Evolutionary conservation across 2,329 filamentous ascomycete genomes (phyloP), one percentile per base, ranked within the genome.

Genomic region (Colletotrichum sansevieriae): DNA sequence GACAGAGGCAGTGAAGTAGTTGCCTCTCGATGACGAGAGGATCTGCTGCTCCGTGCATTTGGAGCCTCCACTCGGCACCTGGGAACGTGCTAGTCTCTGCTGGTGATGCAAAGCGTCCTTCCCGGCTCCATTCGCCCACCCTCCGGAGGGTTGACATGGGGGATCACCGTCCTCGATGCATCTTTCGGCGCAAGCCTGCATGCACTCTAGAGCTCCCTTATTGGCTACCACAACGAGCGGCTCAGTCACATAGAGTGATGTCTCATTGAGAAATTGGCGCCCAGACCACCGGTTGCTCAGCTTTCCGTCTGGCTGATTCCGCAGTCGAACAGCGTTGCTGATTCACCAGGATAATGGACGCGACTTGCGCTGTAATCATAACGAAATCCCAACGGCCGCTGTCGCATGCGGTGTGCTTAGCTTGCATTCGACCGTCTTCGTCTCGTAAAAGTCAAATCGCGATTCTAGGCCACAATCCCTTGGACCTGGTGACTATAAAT

Each of bases 161-260:
- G 60, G 61, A 61, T 70, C 61, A 51, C 65, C 61, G 55, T 61
- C 61, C 39, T 58, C 49, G 49, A 71, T 49, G 69, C 69, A 70
- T 52, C 43, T 55, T 63, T 71, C 67, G 61, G 67, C n/a, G 55
- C 35, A 57, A 49, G 33, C 13, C 43, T 56, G 41, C 47, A 51
- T 66, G n/a, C 15, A 29, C 13, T 33, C n/a, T 25, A 4, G 13
- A 57, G 63, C 52, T 54, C 12, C 25, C 7, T 68, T 29, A 63
- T 68, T 68, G 57, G 63, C 18, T 37, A 52, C 7, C 22, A 15
- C 15, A 15, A 25, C 49, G 39, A 44, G 11, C 20, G 22, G n/a
- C 44, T 56, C 35, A 49, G 13, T 63, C 20, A 13, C n/a, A 55
- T 37, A 43, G 43, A 66, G 56, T 44, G 49, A 43, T 69, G 66